These are phyloP conservation scores for Fusarium albidum DNA, from an alignment of 2,329 filamentous ascomycete species.

Conservation along the genomic window DNA sequence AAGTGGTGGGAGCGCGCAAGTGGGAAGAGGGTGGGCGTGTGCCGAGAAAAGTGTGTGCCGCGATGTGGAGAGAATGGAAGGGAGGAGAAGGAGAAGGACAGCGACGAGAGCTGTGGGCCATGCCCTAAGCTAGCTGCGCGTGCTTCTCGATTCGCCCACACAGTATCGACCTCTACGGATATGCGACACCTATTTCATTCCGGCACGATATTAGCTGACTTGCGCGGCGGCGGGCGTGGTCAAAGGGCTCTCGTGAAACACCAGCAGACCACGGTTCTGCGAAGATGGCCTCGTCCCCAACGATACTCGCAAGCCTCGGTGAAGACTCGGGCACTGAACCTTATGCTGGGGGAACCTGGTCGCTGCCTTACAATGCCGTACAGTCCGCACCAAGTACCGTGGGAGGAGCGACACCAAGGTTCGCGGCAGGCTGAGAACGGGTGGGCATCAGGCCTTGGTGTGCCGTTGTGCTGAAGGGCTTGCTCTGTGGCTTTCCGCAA, in stretches of 20 bases:
- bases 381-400: conserved; percentile 31
- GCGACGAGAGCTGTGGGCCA: conserved; percentile 34
- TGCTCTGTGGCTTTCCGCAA: conserved; percentile 32
- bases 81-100: conserved; percentile 41
- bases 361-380: conserved; percentile 17
- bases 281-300: conserved; percentile 6
- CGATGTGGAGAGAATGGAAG: conserved; percentile 42
- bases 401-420: conserved; percentile 25
- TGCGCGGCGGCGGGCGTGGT: conserved; percentile 24
- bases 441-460: conserved; percentile 28
- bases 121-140: conserved; percentile 35
- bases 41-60: conserved; percentile 34
- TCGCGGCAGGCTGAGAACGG: conserved; percentile 22
- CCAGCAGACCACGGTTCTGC: neutral
- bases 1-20: conserved; percentile 27
- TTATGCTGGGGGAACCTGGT: conserved; percentile 19
- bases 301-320: neutral
- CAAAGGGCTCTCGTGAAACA: conserved; percentile 24
- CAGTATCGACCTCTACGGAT: conserved; percentile 33
- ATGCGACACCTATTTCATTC: conserved; percentile 20
- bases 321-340: conserved; percentile 18
- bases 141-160: conserved; percentile 24
- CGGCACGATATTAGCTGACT: conserved; percentile 12
- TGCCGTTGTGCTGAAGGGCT: conserved; percentile 34
- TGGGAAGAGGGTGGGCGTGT: conserved; percentile 30